Evolutionary conservation across 2,329 filamentous ascomycete species (phyloP).

Genomic region (Camptophora hylomeconis): DNA sequence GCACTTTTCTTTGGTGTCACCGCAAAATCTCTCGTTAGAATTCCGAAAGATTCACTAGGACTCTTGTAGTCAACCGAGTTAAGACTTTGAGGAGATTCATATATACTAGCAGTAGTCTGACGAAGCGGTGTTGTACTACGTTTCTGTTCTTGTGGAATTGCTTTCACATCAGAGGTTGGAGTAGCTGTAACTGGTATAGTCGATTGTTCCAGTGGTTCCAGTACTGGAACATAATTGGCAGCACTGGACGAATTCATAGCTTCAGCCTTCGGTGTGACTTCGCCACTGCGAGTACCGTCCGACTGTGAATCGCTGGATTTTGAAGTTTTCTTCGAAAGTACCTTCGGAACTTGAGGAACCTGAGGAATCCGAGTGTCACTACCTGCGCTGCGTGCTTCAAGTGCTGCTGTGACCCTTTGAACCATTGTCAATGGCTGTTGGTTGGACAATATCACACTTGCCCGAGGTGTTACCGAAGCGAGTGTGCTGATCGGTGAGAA

Average conservation of each 20-base stretch:
- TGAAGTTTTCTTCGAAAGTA: background rate
- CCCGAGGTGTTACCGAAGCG: constrained; percentile 10
- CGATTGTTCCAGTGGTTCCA: background rate
- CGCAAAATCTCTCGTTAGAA: constrained; percentile 13
- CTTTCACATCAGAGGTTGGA: background rate
- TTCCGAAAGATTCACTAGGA: constrained; percentile 6
- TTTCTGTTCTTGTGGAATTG: background rate
- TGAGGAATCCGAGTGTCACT: background rate
- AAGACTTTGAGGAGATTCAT: constrained; percentile 4
- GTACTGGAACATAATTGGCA: background rate
- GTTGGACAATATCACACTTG: background rate
- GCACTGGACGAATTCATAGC: background rate
- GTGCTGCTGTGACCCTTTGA: background rate
- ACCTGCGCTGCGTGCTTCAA: background rate
- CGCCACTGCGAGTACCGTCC: no score
- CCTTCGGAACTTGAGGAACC: background rate
- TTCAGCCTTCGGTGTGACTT: no score
- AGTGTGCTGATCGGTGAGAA: constrained; percentile 13
- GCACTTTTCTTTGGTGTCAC: constrained; percentile 5
- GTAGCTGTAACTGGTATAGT: background rate
- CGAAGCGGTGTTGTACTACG: background rate
- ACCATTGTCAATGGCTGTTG: background rate
- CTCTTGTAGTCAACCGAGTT: constrained; percentile 6
- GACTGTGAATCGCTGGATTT: constrained; percentile 5
- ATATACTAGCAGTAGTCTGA: constrained; percentile 4